Evolutionary conservation across 2,329 filamentous ascomycete genomes (phyloP).

Genomic region (Aspergillus neotritici): DNA sequence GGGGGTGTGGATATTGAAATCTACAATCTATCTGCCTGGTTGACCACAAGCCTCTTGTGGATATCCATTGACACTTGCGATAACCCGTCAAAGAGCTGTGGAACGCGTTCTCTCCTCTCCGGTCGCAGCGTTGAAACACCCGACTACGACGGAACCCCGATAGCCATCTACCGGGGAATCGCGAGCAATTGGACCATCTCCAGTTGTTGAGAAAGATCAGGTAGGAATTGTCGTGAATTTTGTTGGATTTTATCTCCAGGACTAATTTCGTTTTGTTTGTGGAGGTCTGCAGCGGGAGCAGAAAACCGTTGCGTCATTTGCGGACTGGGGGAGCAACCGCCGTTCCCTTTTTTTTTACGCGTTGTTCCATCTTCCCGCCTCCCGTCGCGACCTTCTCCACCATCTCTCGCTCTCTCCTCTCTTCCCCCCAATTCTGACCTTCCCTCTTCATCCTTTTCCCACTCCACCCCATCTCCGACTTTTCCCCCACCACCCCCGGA

Average conservation of each 20-base stretch:
- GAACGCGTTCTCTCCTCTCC: too few relatives aligned
- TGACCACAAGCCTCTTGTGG: too few relatives aligned
- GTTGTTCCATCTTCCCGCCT: constrained; percentile 25
- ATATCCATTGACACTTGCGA: too few relatives aligned
- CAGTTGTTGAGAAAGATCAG: too few relatives aligned
- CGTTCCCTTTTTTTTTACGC: constrained; percentile 16
- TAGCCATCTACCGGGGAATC: too few relatives aligned
- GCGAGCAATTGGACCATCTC: too few relatives aligned
- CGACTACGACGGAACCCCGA: too few relatives aligned
- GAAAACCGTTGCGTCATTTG: constrained; percentile 21
- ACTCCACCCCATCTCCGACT: constrained; percentile 22
- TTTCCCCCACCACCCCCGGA: constrained; percentile 15
- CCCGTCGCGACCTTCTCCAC: constrained; percentile 26
- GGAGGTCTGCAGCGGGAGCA: constrained; percentile 9
- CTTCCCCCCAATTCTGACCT: constrained; percentile 22
- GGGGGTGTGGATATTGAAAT: too few relatives aligned
- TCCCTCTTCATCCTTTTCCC: constrained; percentile 22
- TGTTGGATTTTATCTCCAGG: constrained; percentile 2
- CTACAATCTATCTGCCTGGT: too few relatives aligned
- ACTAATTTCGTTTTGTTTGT: constrained; percentile 1
- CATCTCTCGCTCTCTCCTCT: constrained; percentile 14
- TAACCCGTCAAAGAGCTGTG: too few relatives aligned
- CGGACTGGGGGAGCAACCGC: constrained; percentile 9
- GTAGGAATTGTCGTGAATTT: too few relatives aligned
- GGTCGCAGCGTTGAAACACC: too few relatives aligned